These are phyloP conservation scores for Paraphaeosphaeria minitans DNA, from an alignment of 2,329 filamentous ascomycete species.

Conservation along the genomic window DNA sequence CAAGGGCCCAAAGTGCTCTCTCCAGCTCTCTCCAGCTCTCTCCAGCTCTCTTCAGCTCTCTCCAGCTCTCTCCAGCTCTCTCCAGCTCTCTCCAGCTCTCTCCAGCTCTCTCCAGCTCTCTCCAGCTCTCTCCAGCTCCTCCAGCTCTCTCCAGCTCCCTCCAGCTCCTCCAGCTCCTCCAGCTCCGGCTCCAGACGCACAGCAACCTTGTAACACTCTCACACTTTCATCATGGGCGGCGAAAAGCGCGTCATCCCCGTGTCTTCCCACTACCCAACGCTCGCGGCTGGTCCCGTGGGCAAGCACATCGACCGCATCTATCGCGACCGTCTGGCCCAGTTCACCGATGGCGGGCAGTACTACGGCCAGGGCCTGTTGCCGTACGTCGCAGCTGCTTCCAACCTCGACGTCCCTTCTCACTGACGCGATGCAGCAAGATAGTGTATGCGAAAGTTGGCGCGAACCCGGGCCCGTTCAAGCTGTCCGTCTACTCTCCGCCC, in stretches of 20 bases:
- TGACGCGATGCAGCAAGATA: conserved; percentile 64
- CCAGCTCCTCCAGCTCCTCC: background rate
- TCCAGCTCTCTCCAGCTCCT: background rate
- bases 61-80: background rate
- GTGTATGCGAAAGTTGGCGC: conserved; percentile 69
- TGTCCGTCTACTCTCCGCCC: conserved; percentile 85
- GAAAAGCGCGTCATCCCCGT: conserved; percentile 36
- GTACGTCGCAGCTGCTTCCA: conserved; percentile 51
- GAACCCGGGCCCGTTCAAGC: conserved; percentile 74
- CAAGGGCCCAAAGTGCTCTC: conserved; percentile 10
- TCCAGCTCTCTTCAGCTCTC: conserved; percentile 4
- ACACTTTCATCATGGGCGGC: conserved; percentile 45
- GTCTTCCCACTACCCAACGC: conserved; percentile 38
- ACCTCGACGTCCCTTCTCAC: conserved; percentile 7
- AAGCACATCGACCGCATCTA: conserved; percentile 78
- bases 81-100: conserved; percentile 5
- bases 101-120: conserved; percentile 1
- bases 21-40: background rate
- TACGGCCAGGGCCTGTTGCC: conserved; percentile 73
- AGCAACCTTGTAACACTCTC: conserved; percentile 10
- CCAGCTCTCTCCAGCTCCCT: background rate
- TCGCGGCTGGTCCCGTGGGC: conserved; percentile 45
- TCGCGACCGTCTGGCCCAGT: conserved; percentile 79
- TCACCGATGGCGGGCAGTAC: conserved; percentile 75
- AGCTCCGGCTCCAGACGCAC: conserved; percentile 16